These are phyloP conservation scores for Stephanodiscus triporus DNA, from an alignment of 108 stramenopile genomes.

Conservation along the genomic window DNA sequence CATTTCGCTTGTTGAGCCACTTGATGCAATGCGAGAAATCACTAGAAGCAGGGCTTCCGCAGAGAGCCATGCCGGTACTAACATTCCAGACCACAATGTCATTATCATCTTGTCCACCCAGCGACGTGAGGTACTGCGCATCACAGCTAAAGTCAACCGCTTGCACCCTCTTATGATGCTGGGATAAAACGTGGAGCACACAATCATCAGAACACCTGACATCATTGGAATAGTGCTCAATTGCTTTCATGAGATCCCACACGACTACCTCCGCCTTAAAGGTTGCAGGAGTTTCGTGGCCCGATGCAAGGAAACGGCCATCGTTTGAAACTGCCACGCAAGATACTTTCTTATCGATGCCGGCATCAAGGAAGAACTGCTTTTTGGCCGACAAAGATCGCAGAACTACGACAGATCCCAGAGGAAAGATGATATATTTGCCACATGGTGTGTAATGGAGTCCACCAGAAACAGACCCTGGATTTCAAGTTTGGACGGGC, in stretches of 20 bases:
- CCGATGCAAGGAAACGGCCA: constrained; percentile 70
- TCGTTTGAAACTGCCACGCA: constrained; percentile 75
- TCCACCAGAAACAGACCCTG: constrained; percentile 62
- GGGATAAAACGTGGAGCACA: constrained; percentile 66
- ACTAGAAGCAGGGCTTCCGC: constrained; percentile 75
- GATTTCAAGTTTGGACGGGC: not conserved
- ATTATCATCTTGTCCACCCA: constrained; percentile 91
- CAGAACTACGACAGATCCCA: constrained; percentile 54
- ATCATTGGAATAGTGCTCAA: constrained; percentile 44
- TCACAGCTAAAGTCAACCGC: constrained; percentile 65
- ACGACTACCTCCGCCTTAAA: constrained; percentile 74
- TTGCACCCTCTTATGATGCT: constrained; percentile 81
- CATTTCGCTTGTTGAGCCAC: constrained; percentile 80
- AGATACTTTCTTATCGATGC: constrained; percentile 68
- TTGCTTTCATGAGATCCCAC: constrained; percentile 74
- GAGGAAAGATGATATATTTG: constrained; percentile 62
- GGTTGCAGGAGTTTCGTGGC: constrained; percentile 60
- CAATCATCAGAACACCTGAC: constrained; percentile 37
- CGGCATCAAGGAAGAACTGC: constrained; percentile 76
- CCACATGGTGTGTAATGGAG: constrained; percentile 84
- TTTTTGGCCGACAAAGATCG: constrained; percentile 47
- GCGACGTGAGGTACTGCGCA: constrained; percentile 62
- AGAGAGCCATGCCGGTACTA: constrained; percentile 64
- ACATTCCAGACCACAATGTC: constrained; percentile 89
- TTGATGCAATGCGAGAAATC: constrained; percentile 68